Percentiles rank a stretch among this genome's conserved stretches.
Conservation (phyloP, 2,329 filamentous ascomycete genomes). For the Colletotrichum salicis region DNA sequence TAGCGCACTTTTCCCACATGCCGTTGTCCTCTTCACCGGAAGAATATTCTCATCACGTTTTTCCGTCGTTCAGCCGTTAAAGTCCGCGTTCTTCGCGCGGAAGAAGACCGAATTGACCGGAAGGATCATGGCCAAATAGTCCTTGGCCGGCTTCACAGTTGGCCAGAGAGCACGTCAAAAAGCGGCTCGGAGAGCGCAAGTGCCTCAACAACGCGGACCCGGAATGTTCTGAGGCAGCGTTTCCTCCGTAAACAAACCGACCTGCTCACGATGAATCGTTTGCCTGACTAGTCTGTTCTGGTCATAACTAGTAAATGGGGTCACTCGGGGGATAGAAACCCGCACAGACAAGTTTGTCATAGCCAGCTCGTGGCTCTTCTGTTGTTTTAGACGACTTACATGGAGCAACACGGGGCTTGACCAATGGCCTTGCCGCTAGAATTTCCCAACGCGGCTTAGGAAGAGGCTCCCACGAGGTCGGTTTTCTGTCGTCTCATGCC, state of each 20-base stretch:
- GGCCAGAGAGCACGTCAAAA: not conserved
- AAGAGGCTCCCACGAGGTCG: not conserved
- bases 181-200: conserved; percentile 8
- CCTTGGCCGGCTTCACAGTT: not conserved
- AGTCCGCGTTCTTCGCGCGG: not conserved
- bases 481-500: not conserved
- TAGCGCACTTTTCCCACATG: conserved; percentile 4
- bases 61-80: not conserved
- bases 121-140: not conserved
- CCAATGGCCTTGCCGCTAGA: not conserved
- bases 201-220: not conserved
- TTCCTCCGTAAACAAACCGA: not conserved
- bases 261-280: not conserved
- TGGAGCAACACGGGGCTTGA: not conserved
- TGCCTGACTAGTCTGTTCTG: conserved; percentile 1
- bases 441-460: not conserved
- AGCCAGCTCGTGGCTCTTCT: not conserved
- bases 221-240: not conserved
- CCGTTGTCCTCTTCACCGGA: not conserved
- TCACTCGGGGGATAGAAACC: not conserved
- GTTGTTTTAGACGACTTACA: conserved; percentile 11
- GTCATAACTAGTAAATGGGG: not conserved
- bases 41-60: not conserved
- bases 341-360: conserved; percentile 16
- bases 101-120: not conserved